Conservation (phyloP, 2,329 filamentous ascomycete genomes). For the Madurella fahalii region DNA sequence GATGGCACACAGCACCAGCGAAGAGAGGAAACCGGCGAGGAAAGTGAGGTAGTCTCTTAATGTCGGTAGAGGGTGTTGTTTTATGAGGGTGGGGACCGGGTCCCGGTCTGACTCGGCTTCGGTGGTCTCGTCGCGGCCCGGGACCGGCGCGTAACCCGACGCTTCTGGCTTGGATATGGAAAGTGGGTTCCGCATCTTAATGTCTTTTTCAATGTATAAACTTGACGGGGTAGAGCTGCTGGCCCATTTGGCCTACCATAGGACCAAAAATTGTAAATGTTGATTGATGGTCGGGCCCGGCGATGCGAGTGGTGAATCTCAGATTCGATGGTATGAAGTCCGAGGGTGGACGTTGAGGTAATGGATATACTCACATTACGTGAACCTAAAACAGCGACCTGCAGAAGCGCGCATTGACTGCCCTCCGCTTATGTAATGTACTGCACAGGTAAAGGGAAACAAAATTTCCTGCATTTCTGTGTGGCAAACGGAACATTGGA, state of each 20-base stretch:
- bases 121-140: background rate
- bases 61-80: background rate
- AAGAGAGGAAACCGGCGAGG: background rate
- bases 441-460: too few species aligned
- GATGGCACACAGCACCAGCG: background rate
- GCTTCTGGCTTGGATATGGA: constrained; percentile 1
- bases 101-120: background rate
- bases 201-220: background rate
- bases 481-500: too few species aligned
- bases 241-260: background rate
- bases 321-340: too few species aligned
- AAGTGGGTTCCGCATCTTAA: constrained; percentile 1
- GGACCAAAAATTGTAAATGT: too few species aligned
- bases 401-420: too few species aligned
- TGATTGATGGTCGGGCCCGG: too few species aligned
- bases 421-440: too few species aligned
- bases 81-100: background rate
- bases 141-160: constrained; percentile 3
- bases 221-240: background rate
- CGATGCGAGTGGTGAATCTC: too few species aligned
- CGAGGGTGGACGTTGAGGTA: too few species aligned
- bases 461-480: too few species aligned
- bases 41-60: background rate
- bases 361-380: too few species aligned
- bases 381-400: too few species aligned